phyloP scores from a whole-genome alignment of 352 stramenopile species.

The Peronospora belbahrii region DNA sequence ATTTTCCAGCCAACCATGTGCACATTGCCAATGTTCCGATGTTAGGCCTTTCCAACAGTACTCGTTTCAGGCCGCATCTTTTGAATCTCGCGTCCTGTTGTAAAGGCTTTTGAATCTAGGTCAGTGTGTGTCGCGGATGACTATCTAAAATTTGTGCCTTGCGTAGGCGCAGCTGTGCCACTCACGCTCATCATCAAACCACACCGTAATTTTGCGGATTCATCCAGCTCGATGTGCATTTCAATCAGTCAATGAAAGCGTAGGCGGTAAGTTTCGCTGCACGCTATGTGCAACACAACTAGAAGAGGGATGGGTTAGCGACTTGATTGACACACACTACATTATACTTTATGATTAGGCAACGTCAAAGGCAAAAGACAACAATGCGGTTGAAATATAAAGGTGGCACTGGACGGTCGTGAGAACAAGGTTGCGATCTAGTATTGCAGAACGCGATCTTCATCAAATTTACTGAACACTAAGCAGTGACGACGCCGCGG shows the following conservation, averaged over 20 bases:
- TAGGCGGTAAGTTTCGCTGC: constrained; percentile 19
- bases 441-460: not conserved
- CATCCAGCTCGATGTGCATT: constrained; percentile 17
- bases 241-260: constrained; percentile 8
- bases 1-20: constrained; percentile 18
- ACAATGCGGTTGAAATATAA: not conserved
- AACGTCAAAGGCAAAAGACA: constrained; percentile 15
- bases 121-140: constrained; percentile 9
- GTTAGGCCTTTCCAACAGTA: constrained; percentile 12
- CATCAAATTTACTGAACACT: too few species aligned
- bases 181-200: constrained; percentile 18
- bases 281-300: constrained; percentile 14
- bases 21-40: constrained; percentile 17
- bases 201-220: constrained; percentile 1
- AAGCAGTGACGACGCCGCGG: not conserved
- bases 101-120: constrained; percentile 3
- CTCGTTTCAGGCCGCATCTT: not conserved
- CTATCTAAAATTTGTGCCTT: constrained; percentile 7
- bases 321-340: not conserved
- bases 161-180: too few species aligned
- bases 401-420: not conserved
- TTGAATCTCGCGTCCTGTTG: constrained; percentile 20
- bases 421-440: not conserved
- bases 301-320: constrained; percentile 16
- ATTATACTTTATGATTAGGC: not conserved